Base-by-base conservation (phyloP, 2,329 filamentous ascomycete species). In the Huntiella omanensis region DNA sequence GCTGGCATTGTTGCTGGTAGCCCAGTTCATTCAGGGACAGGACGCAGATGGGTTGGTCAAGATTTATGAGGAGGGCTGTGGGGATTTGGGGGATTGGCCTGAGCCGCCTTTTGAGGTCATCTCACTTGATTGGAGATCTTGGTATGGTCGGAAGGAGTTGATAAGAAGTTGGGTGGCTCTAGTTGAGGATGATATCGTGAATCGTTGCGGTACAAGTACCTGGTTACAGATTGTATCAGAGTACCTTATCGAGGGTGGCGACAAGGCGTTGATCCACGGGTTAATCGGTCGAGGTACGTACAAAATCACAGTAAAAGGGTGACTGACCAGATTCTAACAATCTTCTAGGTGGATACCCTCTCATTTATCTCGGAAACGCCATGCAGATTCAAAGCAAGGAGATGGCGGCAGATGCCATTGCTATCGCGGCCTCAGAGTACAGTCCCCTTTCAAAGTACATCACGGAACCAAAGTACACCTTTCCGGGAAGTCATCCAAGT, bases 351-450 rank as follows among this genome's bases (percentile, higher is more conserved):
- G 88, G 81, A 13, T 84, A 95, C 55, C 83, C 88, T 1, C 67
- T 96, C n/a, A 91, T 96, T 49, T 91, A 96, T 56, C 70, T 98
- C 2, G 87, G 77, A n/a, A 95, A 93, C 58, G 91, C 86, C 7
- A 88, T 81, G 57, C 88, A 98, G 64, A 69, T 96, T 55, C 75
- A 83, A 51, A 91, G 74, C 54, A 81, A 80, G 49, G 88, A 92
- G 52, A 59, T 96, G 15, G 87, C 79, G 41, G 91, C 94, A 62
- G 91, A 98, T 65, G 83, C 86, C 1, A 69, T 98, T 1, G 77
- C 75, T 0, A 67, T 94, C 51, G 68, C 77, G 0, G 66, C 71
- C 6, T 63, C 66, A 1, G 65, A 73, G 54, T 73, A 79, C 59
- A 64, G 71, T 57, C 73, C 66, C 56, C 58, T 79, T 28, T 73